These are phyloP conservation scores for Saccharomyces hybrid DNA, from an alignment of 1,139 yeast genomes.

Conservation along the genomic window DNA sequence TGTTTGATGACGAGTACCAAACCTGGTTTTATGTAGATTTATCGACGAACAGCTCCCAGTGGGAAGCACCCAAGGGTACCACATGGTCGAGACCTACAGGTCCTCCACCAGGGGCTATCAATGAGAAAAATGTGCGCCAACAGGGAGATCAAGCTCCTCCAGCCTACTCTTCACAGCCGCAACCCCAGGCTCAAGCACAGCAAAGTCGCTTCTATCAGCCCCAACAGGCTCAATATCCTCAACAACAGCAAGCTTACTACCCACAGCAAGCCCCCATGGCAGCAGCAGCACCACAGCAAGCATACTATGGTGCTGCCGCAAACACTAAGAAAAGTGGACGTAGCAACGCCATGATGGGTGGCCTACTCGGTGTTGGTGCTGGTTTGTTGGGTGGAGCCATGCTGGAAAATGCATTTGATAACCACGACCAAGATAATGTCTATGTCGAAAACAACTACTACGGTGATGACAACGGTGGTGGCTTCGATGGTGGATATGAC, in stretches of 20 bases:
- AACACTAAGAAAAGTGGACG: constrained; percentile 20
- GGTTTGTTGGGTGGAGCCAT: constrained; percentile 73
- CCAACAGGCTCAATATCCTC: constrained; percentile 7
- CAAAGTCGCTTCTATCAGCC: constrained; percentile 5
- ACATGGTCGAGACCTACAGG: constrained; percentile 29
- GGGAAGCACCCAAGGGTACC: constrained; percentile 78
- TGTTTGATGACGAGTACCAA: constrained; percentile 71
- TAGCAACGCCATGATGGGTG: constrained; percentile 35
- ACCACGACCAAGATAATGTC: constrained; percentile 10
- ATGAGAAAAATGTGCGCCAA: constrained; percentile 16
- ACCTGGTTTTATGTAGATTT: constrained; percentile 73
- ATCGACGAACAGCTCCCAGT: constrained; percentile 69
- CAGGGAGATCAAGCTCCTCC: constrained; percentile 1
- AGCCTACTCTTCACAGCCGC: constrained; percentile 8
- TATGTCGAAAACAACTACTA: constrained; percentile 30
- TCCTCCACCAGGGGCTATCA: constrained; percentile 21
- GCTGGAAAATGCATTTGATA: constrained; percentile 32
- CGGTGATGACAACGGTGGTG: constrained; percentile 15
- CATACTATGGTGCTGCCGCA: constrained; percentile 28
- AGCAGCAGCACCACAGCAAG: constrained; percentile 12
- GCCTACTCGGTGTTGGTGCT: constrained; percentile 70
- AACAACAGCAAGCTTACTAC: not conserved
- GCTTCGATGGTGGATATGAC: constrained; percentile 22
- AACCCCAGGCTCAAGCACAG: constrained; percentile 1
- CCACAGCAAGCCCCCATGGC: constrained; percentile 3